Evolutionary conservation across 192 early-diverging fungal genomes (phyloP).

Genomic region (Jimgerdemannia flammicorona): DNA sequence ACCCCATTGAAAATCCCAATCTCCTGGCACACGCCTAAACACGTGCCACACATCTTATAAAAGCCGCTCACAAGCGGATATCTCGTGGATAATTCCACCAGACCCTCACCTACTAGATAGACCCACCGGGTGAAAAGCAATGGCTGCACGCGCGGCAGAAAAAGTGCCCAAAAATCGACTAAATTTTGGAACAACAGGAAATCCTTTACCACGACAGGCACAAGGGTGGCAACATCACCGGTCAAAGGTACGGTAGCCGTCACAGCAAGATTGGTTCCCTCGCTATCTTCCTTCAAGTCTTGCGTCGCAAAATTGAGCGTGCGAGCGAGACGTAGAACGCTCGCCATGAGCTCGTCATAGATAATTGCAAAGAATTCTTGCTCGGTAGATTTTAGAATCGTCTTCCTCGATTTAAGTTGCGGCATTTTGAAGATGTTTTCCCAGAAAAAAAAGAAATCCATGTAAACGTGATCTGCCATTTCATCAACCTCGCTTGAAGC

Average conservation of each 20-base stretch:
- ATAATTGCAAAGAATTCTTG: slow-evolving; percentile 31
- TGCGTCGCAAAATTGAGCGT: slow-evolving; percentile 40
- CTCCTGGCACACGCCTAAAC: slow-evolving; percentile 37
- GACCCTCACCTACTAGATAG: slow-evolving; percentile 42
- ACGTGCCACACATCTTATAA: slow-evolving; percentile 60
- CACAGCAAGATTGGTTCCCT: slow-evolving; percentile 17
- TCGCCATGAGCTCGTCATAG: slow-evolving; percentile 50
- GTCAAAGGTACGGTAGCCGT: slow-evolving; percentile 21
- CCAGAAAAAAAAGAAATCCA: slow-evolving; percentile 60
- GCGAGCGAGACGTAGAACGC: slow-evolving; percentile 36
- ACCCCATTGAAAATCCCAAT: slow-evolving; percentile 27
- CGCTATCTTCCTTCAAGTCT: slow-evolving; percentile 24
- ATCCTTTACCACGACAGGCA: slow-evolving; percentile 57
- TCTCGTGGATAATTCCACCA: slow-evolving; percentile 46
- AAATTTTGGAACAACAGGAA: slow-evolving; percentile 66
- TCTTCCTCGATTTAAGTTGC: neutral
- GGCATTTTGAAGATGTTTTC: slow-evolving; percentile 46
- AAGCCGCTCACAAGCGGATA: slow-evolving; percentile 71
- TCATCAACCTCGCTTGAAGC: slow-evolving; percentile 9
- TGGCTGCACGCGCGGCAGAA: slow-evolving; percentile 38
- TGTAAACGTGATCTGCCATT: slow-evolving; percentile 32
- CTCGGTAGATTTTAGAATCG: neutral
- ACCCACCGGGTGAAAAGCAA: slow-evolving; percentile 56
- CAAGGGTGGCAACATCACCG: slow-evolving; percentile 46
- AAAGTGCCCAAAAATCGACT: slow-evolving; percentile 55